Evolutionary conservation across 2,329 filamentous ascomycete genomes (phyloP).

Genomic region (Moelleriella libera): DNA sequence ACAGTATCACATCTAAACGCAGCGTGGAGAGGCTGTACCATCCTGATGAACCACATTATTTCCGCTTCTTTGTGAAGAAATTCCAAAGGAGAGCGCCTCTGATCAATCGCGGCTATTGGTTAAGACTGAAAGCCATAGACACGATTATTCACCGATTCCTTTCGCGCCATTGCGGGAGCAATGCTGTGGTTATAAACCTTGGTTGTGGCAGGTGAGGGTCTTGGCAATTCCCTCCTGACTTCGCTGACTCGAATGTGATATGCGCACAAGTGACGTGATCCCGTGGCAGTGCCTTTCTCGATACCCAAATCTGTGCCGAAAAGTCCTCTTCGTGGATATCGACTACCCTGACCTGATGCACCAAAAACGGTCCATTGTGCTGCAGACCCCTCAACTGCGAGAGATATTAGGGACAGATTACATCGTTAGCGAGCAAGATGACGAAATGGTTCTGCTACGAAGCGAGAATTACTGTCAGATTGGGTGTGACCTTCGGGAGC

Average conservation of each 20-base stretch:
- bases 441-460: constrained; percentile 38
- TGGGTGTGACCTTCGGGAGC: constrained; percentile 65
- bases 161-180: constrained; percentile 30
- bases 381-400: constrained; percentile 43
- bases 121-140: constrained; percentile 74
- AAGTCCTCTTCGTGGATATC: constrained; percentile 64
- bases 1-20: constrained; percentile 82
- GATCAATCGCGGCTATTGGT: constrained; percentile 81
- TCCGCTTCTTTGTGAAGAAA: constrained; percentile 76
- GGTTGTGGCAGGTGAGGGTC: constrained; percentile 74
- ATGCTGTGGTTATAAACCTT: constrained; percentile 69
- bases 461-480: constrained; percentile 65
- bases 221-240: too few relatives aligned
- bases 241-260: background rate
- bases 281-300: constrained; percentile 69
- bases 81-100: constrained; percentile 72
- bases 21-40: constrained; percentile 87
- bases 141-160: constrained; percentile 62
- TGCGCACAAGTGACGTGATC: constrained; percentile 59
- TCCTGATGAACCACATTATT: constrained; percentile 64
- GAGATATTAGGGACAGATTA: constrained; percentile 17
- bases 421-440: constrained; percentile 20
- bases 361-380: constrained; percentile 57
- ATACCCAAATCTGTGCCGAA: constrained; percentile 42
- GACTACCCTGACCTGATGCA: constrained; percentile 72